phyloP scores from a whole-genome alignment of 2,329 filamentous ascomycete genomes.

The Nannizziopsis barbatae region DNA sequence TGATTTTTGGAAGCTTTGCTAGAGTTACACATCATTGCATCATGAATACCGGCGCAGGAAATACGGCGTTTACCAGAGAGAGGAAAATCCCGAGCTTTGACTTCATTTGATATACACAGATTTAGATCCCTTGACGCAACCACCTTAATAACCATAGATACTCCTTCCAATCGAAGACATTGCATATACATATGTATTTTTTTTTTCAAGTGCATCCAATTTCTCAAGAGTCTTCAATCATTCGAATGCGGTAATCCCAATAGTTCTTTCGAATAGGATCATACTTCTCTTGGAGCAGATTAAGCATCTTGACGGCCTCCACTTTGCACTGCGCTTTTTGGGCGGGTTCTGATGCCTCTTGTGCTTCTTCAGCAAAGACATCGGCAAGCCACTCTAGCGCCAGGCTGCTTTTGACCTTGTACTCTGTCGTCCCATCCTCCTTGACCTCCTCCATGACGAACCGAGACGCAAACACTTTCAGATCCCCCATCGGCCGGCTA shows the following conservation, averaged over 20 bases:
- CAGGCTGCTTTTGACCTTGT: constrained; percentile 48
- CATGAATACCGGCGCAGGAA: neutral
- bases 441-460: constrained; percentile 43
- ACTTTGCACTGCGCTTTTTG: constrained; percentile 26
- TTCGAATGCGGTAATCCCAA: constrained; percentile 65
- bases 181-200: neutral
- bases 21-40: neutral
- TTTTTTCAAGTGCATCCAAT: neutral
- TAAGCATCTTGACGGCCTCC: constrained; percentile 58
- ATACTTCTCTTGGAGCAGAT: constrained; percentile 68
- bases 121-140: too few relatives aligned
- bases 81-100: neutral
- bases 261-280: constrained; percentile 86
- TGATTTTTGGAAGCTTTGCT: too few relatives aligned
- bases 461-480: constrained; percentile 44
- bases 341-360: constrained; percentile 34
- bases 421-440: constrained; percentile 16
- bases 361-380: constrained; percentile 32
- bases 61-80: neutral
- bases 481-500: constrained; percentile 38
- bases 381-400: constrained; percentile 44
- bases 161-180: neutral
- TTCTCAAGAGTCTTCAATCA: constrained; percentile 3
- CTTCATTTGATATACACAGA: neutral
- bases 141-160: neutral